Evolutionary conservation across 805 yeast species (phyloP).

Genomic region (Zygosaccharomyces rouxii): DNA sequence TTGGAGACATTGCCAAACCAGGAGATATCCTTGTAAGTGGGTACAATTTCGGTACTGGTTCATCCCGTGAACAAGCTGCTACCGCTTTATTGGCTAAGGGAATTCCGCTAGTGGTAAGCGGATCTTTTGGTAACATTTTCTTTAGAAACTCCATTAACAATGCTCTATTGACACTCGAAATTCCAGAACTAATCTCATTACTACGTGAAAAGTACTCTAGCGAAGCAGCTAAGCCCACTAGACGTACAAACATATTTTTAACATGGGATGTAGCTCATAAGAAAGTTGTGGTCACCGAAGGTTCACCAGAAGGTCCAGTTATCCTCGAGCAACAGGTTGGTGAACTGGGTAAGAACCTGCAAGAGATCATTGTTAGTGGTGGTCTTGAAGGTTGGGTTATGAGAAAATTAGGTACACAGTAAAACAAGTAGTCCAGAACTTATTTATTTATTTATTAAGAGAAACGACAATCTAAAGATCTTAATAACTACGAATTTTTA

Average conservation of each 20-base stretch:
- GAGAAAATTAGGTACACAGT: constrained; percentile 41
- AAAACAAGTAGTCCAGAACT: neutral
- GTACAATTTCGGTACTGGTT: constrained; percentile 96
- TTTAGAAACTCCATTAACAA: constrained; percentile 94
- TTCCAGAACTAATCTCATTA: constrained; percentile 77
- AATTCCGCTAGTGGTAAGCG: constrained; percentile 88
- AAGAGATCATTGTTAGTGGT: constrained; percentile 94
- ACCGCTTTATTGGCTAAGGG: constrained; percentile 95
- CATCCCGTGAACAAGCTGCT: constrained; percentile 98
- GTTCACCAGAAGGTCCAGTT: constrained; percentile 43
- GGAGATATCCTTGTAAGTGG: constrained; percentile 92
- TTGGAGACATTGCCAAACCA: constrained; percentile 71
- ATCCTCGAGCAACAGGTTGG: constrained; percentile 86
- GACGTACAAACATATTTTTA: constrained; percentile 91
- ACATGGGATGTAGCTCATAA: constrained; percentile 91
- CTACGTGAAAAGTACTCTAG: constrained; percentile 64
- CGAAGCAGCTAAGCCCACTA: constrained; percentile 65
- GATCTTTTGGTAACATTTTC: constrained; percentile 96
- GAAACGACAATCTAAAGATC: constrained; percentile 13
- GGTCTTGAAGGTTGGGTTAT: constrained; percentile 98
- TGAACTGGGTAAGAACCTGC: constrained; percentile 90
- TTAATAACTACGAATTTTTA: neutral
- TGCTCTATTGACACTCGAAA: constrained; percentile 88
- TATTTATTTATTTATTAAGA: constrained; percentile 1
- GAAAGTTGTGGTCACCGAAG: constrained; percentile 71